These are phyloP conservation scores for Podospora anserina DNA, from an alignment of 495 filamentous ascomycete species.

Conservation along the genomic window DNA sequence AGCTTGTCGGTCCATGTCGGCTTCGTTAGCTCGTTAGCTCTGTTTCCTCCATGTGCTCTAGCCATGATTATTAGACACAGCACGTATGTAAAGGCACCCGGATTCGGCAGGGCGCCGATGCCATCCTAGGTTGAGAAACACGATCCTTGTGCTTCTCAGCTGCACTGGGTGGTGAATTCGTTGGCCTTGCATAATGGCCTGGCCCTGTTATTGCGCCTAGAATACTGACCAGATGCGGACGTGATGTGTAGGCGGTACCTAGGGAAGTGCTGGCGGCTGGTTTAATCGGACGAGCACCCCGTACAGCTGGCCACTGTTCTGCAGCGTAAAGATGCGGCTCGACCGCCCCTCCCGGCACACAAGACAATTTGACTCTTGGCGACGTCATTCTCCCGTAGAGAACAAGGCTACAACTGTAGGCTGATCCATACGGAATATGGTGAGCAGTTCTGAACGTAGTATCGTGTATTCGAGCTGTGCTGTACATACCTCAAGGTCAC, in stretches of 20 bases:
- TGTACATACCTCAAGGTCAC: not conserved
- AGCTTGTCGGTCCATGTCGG: not conserved
- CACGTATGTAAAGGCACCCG: not conserved
- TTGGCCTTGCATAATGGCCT: slow-evolving; percentile 43
- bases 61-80: not conserved
- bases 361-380: slow-evolving; percentile 18
- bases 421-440: not conserved
- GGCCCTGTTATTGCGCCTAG: slow-evolving; percentile 23
- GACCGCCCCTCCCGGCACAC: not conserved
- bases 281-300: not conserved
- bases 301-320: not conserved
- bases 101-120: slow-evolving; percentile 9
- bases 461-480: not conserved
- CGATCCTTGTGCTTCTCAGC: slow-evolving; percentile 12
- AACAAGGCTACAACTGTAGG: not conserved
- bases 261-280: not conserved
- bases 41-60: not conserved
- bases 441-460: not conserved
- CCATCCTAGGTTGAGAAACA: slow-evolving; percentile 7
- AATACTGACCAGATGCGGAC: not conserved
- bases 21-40: not conserved
- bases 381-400: slow-evolving; percentile 12
- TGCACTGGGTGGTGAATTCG: slow-evolving; percentile 29
- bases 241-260: not conserved
- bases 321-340: slow-evolving; percentile 13